Evolutionary conservation across 1,284 basidiomycete species (phyloP), one percentile per base, ranked within the genome.

Genomic region (Trichosporon sp.): DNA sequence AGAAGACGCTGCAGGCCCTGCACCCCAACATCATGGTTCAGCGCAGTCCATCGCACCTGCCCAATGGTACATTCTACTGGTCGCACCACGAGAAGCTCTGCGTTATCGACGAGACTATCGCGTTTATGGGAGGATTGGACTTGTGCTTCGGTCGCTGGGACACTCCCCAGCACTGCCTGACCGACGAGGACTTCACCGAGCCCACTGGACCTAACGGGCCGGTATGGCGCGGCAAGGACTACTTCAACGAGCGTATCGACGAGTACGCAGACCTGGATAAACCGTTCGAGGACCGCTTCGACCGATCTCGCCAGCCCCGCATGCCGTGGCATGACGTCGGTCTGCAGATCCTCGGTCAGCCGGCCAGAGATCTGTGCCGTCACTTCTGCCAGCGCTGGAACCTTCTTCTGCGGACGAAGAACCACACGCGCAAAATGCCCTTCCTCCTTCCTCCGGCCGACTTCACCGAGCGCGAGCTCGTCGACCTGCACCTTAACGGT

Each of bases 241-340:
- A 95, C 76, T 91, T 90, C 73, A 98, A 98, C 73, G 90, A 92
- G 58, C 88, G 95, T 8, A 84, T 96, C 6, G 82, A 84, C 61
- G 96, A 99, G 79, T 99, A 96, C 80, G 86, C 90, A 70, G 87
- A 86, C 3, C 84, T 99, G 58, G 87, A 88, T 74, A 96, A 95
- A 78, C 95, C 95, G 0, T 87, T 90, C 57, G 91, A 97, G 69
- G 94, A 98, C 75, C 90, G 96, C 87, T 93, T 97, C 73, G 91
- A 97, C 72, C 87, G 96, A 46, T 81, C 84, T 7, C 95, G 89
- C 77, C 85, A 91, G 27, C 92, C 95, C 1, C 85, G 96, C 29
- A 98, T 99, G 93, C 95, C 96, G 25, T 99, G 95, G 95, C 96
- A 99, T 80, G 96, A 99, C 75, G 91, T 96, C 25, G 92, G 89